Evolutionary conservation across 768 basidiomycete genomes (phyloP).

Genomic region (Boletus barrowsii): DNA sequence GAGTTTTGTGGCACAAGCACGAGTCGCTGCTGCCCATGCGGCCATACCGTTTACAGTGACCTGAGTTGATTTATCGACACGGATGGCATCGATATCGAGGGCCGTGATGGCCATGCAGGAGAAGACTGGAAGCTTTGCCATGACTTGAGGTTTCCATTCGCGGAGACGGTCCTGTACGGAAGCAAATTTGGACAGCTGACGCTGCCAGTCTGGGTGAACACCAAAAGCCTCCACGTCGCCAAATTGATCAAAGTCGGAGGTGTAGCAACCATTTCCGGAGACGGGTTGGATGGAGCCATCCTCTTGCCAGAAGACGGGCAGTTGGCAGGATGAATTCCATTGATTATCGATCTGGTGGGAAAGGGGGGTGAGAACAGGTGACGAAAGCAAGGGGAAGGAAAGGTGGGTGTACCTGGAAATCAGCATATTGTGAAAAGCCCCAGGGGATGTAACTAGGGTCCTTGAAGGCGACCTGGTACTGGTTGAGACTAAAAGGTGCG

Average conservation of each 20-base stretch:
- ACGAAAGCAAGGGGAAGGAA: neutral
- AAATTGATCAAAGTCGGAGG: slow-evolving; percentile 90
- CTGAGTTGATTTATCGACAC: slow-evolving; percentile 93
- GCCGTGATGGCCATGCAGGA: slow-evolving; percentile 85
- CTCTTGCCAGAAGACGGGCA: slow-evolving; percentile 81
- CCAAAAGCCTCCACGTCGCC: slow-evolving; percentile 98
- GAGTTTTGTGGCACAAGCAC: slow-evolving; percentile 66
- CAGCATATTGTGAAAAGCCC: slow-evolving; percentile 81
- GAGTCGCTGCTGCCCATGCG: slow-evolving; percentile 69
- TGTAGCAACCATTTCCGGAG: slow-evolving; percentile 66
- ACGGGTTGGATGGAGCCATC: slow-evolving; percentile 55
- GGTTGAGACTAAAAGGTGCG: slow-evolving; percentile 73
- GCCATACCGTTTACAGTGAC: slow-evolving; percentile 81
- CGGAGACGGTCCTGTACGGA: slow-evolving; percentile 95
- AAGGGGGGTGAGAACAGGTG: neutral
- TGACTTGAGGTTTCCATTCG: slow-evolving; percentile 83
- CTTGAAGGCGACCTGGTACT: slow-evolving; percentile 76
- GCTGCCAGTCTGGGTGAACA: slow-evolving; percentile 92
- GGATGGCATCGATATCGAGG: slow-evolving; percentile 90
- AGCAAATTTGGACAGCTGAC: slow-evolving; percentile 92
- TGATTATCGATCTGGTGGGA: slow-evolving; percentile 54
- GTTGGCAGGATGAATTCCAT: slow-evolving; percentile 68
- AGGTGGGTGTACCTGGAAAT: slow-evolving; percentile 58
- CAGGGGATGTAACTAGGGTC: slow-evolving; percentile 74
- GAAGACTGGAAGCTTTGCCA: slow-evolving; percentile 73